Evolutionary conservation across 345 rosid species (phyloP).

Genomic region (Euphorbia pulcherrima): DNA sequence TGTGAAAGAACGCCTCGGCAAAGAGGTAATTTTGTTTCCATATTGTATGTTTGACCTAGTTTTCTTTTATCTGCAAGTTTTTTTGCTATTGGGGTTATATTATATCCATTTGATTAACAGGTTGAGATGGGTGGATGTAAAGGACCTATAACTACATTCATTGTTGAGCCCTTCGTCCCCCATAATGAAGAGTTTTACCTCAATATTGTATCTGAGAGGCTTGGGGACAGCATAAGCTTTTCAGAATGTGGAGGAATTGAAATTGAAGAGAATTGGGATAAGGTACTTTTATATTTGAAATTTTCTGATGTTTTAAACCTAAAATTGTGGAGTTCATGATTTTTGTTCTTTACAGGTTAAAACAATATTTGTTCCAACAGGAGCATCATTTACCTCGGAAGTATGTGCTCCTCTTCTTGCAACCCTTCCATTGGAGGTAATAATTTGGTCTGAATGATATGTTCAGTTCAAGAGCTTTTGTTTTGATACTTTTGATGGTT

Average conservation of each 20-base stretch:
- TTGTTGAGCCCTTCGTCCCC: slow-evolving; percentile 85
- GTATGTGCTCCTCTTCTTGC: slow-evolving; percentile 84
- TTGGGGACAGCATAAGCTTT: slow-evolving; percentile 89
- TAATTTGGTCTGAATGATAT: slow-evolving; percentile 5
- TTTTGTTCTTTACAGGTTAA: slow-evolving; percentile 55
- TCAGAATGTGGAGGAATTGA: slow-evolving; percentile 98
- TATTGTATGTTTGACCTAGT: not conserved
- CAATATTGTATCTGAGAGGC: slow-evolving; percentile 77
- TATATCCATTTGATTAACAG: slow-evolving; percentile 29
- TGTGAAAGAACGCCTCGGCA: slow-evolving; percentile 78
- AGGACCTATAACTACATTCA: slow-evolving; percentile 96
- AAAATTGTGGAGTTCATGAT: not conserved
- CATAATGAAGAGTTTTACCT: slow-evolving; percentile 92
- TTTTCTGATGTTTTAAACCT: not conserved
- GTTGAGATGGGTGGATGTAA: slow-evolving; percentile 93
- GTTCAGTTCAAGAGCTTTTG: slow-evolving; percentile 4
- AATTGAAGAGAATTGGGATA: slow-evolving; percentile 98
- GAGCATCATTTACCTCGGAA: slow-evolving; percentile 57
- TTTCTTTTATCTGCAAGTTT: not conserved
- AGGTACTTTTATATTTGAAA: slow-evolving; percentile 38
- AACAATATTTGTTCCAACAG: slow-evolving; percentile 72
- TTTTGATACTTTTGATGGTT: not conserved
- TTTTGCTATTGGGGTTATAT: not conserved
- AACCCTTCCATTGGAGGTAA: slow-evolving; percentile 92
- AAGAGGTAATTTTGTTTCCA: slow-evolving; percentile 45